Conservation (phyloP, 2,329 filamentous ascomycete genomes). For the Aureobasidium sp. region DNA sequence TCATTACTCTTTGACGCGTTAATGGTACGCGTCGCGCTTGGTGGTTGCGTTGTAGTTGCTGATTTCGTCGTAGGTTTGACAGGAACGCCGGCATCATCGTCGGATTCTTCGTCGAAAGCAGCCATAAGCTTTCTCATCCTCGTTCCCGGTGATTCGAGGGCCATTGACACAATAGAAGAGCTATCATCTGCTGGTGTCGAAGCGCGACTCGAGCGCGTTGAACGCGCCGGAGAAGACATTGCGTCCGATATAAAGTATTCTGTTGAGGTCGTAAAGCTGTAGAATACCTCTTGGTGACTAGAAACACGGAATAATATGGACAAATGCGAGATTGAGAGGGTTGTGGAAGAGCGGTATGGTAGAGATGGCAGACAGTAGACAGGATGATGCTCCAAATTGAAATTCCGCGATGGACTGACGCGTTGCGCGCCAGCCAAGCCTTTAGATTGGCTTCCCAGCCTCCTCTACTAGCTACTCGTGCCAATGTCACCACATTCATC, state of each 20-base stretch:
- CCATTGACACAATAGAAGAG: conserved; percentile 21
- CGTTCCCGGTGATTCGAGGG: conserved; percentile 32
- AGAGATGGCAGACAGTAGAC: not conserved
- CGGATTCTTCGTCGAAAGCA: conserved; percentile 36
- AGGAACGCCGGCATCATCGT: conserved; percentile 24
- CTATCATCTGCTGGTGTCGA: conserved; percentile 13
- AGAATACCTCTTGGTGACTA: too few species aligned
- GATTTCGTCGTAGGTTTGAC: conserved; percentile 1
- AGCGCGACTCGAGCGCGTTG: conserved; percentile 17
- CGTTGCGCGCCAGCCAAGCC: not conserved
- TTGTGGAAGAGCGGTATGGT: not conserved
- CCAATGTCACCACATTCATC: not conserved
- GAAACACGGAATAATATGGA: not conserved
- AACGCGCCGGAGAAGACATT: conserved; percentile 16
- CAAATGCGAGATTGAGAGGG: not conserved
- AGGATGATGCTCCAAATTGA: not conserved
- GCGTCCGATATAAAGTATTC: not conserved
- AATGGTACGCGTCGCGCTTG: not conserved
- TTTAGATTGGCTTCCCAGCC: not conserved
- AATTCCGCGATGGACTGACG: not conserved
- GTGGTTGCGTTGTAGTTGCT: not conserved
- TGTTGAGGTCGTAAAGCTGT: not conserved
- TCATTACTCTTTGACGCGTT: conserved; percentile 3
- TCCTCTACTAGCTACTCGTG: not conserved
- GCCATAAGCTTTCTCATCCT: conserved; percentile 47